Percentiles rank a stretch among this genome's conserved stretches.
phyloP scores from a whole-genome alignment of 148 eudicot species.

The Fallopia convolvulus region DNA sequence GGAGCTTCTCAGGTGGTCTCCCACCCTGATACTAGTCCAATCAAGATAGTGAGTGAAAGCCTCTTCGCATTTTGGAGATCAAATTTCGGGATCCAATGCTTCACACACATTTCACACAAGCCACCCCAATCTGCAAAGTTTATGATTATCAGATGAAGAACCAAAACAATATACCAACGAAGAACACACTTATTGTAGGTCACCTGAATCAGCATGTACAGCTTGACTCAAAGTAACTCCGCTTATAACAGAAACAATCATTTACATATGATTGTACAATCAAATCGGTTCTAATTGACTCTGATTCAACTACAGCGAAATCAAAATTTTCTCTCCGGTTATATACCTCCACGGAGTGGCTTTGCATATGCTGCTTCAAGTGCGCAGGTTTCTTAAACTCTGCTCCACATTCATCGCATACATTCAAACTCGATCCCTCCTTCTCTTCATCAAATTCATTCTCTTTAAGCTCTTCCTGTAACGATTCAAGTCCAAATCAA shows the following conservation, averaged over 20 bases:
- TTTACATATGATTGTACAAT: neutral
- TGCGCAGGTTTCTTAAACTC: constrained; percentile 76
- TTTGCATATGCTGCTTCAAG: constrained; percentile 84
- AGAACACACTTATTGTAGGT: neutral
- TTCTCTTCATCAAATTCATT: constrained; percentile 20
- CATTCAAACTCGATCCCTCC: constrained; percentile 28
- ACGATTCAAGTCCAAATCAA: constrained; percentile 1
- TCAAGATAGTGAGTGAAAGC: constrained; percentile 56
- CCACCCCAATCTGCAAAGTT: constrained; percentile 32
- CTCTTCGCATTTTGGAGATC: constrained; percentile 99
- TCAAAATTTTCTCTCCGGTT: neutral
- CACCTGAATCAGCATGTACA: neutral
- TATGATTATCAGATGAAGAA: constrained; percentile 8
- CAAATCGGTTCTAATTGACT: neutral
- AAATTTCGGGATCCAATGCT: constrained; percentile 95
- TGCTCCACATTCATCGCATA: constrained; percentile 67
- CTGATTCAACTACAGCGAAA: neutral
- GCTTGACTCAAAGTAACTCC: neutral
- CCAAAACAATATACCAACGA: neutral
- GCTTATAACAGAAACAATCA: neutral
- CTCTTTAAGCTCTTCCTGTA: constrained; percentile 45
- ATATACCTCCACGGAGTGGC: constrained; percentile 76
- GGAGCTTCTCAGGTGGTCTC: constrained; percentile 99
- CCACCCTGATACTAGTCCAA: constrained; percentile 99
- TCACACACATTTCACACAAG: constrained; percentile 51